Base-by-base conservation (phyloP, 2,329 filamentous ascomycete genomes). In the Didymella sp. region DNA sequence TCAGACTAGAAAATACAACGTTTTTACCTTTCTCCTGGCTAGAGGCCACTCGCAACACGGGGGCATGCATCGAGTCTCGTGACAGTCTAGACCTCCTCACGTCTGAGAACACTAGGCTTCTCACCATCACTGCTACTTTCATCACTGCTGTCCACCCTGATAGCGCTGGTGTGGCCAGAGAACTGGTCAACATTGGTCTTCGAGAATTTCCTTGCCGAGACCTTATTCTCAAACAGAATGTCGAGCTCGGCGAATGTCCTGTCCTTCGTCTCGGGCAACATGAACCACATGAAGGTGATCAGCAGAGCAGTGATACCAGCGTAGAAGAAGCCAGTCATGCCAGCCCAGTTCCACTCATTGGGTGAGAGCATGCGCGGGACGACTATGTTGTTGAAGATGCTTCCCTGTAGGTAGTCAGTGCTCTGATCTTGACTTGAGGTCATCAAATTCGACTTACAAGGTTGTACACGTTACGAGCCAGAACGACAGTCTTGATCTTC, bases 401-500 rank as follows among this genome's bases (percentile, higher is more conserved):
- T 46, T 19, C 54, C 54, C 54, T 76, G 12, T 13, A 4, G 3
- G 27, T 8, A 19, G 30, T 56, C 17, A 69, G 66, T 19, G 70
- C 73, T 1, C 73, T 73, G 2, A 88, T 90, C 4, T 95, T 82
- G 1, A 92, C 90, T 33, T 94, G 95, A 94, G 77, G 92, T 90
- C 71, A 92, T 89, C 30, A 96, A 81, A 4, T 90, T 84, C 13
- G 22, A 48, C 54, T 51, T 56, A 56, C 54, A 4, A 96, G 79
- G 68, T 94, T 92, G 80, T 79, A 82, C n/a, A 91, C 79, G 62
- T 90, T 89, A 44, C 92, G 87, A 1, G 89, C 91, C 3, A 96
- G 83, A 2, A 94, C 91, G 41, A 96, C 89, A 0, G 92, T 96
- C 81, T 96, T 96, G 78, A 94, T 91, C 72, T 93, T 89, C 37